These are phyloP conservation scores for Acer yangbiense DNA, from an alignment of 345 rosid species.

Conservation along the genomic window DNA sequence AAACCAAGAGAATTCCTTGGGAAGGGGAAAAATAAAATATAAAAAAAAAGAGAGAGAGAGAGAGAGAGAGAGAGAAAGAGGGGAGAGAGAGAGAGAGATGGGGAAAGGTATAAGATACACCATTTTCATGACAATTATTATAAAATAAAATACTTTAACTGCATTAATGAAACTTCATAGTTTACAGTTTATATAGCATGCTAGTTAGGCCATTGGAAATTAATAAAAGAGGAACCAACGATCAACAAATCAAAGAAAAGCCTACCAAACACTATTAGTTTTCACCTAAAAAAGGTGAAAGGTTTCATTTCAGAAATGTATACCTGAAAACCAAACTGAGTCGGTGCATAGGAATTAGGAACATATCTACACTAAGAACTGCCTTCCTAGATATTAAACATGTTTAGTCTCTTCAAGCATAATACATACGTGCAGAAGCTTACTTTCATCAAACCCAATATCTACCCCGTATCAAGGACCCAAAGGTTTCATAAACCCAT, in stretches of 20 bases:
- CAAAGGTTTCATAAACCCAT: background rate
- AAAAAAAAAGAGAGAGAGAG: background rate
- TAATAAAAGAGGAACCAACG: slow-evolving; percentile 32
- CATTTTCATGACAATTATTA: slow-evolving; percentile 16
- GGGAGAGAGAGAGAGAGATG: slow-evolving; percentile 25
- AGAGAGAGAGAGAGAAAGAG: slow-evolving; percentile 15
- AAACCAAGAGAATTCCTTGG: slow-evolving; percentile 17
- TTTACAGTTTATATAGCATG: slow-evolving; percentile 27
- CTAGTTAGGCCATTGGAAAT: slow-evolving; percentile 38
- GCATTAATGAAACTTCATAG: slow-evolving; percentile 1
- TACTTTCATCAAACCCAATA: slow-evolving; percentile 8
- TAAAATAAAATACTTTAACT: slow-evolving; percentile 17
- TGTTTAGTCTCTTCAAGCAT: slow-evolving; percentile 1
- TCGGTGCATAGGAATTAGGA: background rate
- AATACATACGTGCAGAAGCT: slow-evolving; percentile 12
- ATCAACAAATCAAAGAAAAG: slow-evolving; percentile 20
- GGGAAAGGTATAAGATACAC: slow-evolving; percentile 35
- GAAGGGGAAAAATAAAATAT: slow-evolving; percentile 10
- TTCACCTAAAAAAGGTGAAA: slow-evolving; percentile 6
- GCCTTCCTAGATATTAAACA: slow-evolving; percentile 8
- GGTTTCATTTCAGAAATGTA: background rate
- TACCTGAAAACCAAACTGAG: background rate
- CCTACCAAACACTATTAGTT: slow-evolving; percentile 16
- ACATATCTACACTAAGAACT: slow-evolving; percentile 8
- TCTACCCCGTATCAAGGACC: slow-evolving; percentile 13